Evolutionary conservation across 495 filamentous ascomycete species (phyloP).

Genomic region (Penicillium antarcticum): DNA sequence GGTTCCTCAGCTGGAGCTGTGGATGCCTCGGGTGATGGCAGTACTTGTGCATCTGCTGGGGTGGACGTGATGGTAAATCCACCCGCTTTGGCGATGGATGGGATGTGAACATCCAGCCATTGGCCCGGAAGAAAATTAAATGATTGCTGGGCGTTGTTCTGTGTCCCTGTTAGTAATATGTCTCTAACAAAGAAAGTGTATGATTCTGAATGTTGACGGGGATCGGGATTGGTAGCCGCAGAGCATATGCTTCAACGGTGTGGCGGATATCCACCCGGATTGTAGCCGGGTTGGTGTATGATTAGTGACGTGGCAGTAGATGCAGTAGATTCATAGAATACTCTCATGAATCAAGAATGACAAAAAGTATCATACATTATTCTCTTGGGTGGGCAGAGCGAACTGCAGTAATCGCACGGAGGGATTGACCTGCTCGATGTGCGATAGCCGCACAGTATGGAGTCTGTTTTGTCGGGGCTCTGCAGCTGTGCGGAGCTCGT

Average conservation of each 20-base stretch:
- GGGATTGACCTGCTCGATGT: conserved; percentile 46
- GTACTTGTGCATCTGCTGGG: conserved; percentile 44
- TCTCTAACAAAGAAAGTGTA: neutral
- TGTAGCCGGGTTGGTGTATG: neutral
- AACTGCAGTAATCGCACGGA: conserved; percentile 51
- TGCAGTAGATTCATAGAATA: neutral
- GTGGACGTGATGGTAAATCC: conserved; percentile 87
- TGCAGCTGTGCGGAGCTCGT: conserved; percentile 65
- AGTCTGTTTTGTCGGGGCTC: conserved; percentile 64
- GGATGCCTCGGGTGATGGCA: conserved; percentile 24
- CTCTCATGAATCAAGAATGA: neutral
- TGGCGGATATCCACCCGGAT: neutral
- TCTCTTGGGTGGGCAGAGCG: conserved; percentile 22
- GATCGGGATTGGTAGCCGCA: neutral
- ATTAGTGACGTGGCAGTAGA: neutral
- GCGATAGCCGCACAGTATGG: conserved; percentile 45
- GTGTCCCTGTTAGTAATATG: neutral
- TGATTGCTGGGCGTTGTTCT: conserved; percentile 24
- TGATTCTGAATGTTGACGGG: neutral
- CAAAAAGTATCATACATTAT: conserved; percentile 16
- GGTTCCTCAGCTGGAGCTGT: conserved; percentile 18
- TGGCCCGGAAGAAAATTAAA: conserved; percentile 74
- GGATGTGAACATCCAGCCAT: conserved; percentile 84
- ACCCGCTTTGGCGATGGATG: conserved; percentile 62
- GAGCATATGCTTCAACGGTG: neutral